These are phyloP conservation scores for Microbotryomycetes sp. DNA, from an alignment of 1,284 basidiomycete genomes.

Conservation along the genomic window DNA sequence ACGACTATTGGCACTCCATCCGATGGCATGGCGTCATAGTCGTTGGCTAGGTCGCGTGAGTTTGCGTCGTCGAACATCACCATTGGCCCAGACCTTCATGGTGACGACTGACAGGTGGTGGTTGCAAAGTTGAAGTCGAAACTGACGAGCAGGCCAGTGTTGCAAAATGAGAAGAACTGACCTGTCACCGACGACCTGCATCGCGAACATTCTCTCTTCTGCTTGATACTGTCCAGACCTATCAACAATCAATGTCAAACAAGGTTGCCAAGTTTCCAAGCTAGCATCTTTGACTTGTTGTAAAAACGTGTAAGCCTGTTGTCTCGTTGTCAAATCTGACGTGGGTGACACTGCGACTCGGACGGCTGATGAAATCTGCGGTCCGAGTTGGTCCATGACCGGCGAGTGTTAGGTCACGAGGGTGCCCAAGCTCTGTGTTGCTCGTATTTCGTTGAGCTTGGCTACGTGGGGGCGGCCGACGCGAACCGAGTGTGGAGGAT, in stretches of 20 bases:
- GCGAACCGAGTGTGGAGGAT: background rate
- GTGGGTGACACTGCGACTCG: background rate
- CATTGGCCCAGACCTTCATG: too few relatives aligned
- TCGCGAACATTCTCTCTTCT: constrained; percentile 74
- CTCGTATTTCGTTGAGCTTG: too few relatives aligned
- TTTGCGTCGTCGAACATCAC: too few relatives aligned
- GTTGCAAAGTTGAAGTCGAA: background rate
- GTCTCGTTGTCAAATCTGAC: constrained; percentile 6
- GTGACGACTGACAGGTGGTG: constrained; percentile 9
- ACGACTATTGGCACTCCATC: too few relatives aligned
- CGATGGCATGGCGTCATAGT: too few relatives aligned
- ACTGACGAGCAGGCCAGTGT: constrained; percentile 5
- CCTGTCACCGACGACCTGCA: constrained; percentile 79
- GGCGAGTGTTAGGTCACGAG: too few relatives aligned
- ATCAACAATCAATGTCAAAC: constrained; percentile 66
- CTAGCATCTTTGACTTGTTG: constrained; percentile 66
- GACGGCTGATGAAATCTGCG: constrained; percentile 7
- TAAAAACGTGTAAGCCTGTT: constrained; percentile 69
- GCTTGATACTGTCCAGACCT: constrained; percentile 56
- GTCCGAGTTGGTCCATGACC: constrained; percentile 13
- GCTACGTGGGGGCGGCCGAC: background rate
- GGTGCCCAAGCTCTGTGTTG: too few relatives aligned
- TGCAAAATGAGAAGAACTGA: constrained; percentile 52
- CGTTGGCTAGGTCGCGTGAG: too few relatives aligned
- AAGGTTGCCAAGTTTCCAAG: constrained; percentile 67